A percentile compares a stretch with the other conserved stretches of the same genome.
phyloP scores from a whole-genome alignment of 768 basidiomycete genomes.

The Podaxis rugospora region DNA sequence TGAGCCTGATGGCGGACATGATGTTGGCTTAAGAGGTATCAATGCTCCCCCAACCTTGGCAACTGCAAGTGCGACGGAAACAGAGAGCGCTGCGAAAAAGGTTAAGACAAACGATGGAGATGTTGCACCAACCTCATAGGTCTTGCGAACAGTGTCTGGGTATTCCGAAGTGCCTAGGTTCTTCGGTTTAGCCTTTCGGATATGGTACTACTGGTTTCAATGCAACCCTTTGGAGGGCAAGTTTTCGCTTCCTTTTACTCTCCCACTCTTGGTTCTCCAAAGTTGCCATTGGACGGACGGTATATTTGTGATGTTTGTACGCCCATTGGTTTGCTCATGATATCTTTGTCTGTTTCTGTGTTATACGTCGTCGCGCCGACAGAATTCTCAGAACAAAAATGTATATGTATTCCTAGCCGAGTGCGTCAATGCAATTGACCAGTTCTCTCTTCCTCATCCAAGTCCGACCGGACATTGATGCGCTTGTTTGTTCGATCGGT shows the following conservation, averaged over 20 bases:
- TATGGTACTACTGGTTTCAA: background rate
- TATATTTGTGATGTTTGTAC: background rate
- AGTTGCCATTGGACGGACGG: background rate
- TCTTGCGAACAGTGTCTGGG: background rate
- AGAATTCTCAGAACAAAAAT: background rate
- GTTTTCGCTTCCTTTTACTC: background rate
- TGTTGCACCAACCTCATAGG: conserved; percentile 2
- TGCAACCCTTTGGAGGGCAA: background rate
- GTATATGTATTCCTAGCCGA: conserved; percentile 4
- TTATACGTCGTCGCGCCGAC: background rate
- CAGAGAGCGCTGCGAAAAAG: conserved; percentile 32
- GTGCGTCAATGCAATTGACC: background rate
- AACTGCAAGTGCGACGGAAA: conserved; percentile 20
- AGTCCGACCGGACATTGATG: background rate
- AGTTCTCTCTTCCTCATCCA: background rate
- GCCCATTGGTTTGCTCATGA: background rate
- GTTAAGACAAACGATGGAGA: conserved; percentile 35
- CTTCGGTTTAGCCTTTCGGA: background rate
- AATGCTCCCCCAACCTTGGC: conserved; percentile 48
- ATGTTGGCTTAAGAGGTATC: conserved; percentile 60
- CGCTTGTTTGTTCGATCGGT: background rate
- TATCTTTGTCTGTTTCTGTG: background rate
- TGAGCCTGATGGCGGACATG: conserved; percentile 75
- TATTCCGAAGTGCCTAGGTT: background rate
- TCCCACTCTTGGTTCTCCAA: background rate